Evolutionary conservation across 2,329 filamentous ascomycete genomes (phyloP).

Genomic region (Epichloe sp.): DNA sequence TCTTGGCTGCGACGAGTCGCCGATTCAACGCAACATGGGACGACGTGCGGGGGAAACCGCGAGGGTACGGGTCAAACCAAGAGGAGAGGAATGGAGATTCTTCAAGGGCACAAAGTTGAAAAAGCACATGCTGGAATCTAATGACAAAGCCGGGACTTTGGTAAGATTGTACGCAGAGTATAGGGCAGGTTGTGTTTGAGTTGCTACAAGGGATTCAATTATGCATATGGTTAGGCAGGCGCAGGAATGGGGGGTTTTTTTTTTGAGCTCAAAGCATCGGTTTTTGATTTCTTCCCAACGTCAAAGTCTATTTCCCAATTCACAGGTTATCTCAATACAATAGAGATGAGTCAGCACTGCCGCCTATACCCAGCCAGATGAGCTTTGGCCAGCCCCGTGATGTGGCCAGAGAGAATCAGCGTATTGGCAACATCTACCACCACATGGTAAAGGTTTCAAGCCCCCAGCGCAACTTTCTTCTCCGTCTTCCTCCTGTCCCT

Average conservation of each 20-base stretch:
- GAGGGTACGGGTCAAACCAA: slow-evolving; percentile 9
- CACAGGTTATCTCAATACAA: no score
- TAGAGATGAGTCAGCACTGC: no score
- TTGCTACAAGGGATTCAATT: no score
- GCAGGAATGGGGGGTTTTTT: background rate
- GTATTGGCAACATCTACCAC: no score
- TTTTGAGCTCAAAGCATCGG: background rate
- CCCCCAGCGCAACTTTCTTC: slow-evolving; percentile 24
- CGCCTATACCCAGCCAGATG: no score
- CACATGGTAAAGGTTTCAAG: slow-evolving; percentile 6
- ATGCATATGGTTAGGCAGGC: background rate
- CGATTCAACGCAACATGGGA: slow-evolving; percentile 81
- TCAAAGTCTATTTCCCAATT: no score
- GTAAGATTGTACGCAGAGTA: background rate
- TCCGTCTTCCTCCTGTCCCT: slow-evolving; percentile 22
- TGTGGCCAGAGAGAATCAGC: no score
- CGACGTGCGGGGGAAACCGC: slow-evolving; percentile 51
- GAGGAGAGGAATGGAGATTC: slow-evolving; percentile 5
- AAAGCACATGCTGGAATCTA: background rate
- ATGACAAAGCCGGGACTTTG: background rate
- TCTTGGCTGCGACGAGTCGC: slow-evolving; percentile 71
- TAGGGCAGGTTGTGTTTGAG: background rate
- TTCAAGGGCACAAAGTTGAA: background rate
- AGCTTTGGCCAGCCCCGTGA: no score
- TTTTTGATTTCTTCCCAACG: background rate